These are phyloP conservation scores for Colletotrichum sp. DNA, from an alignment of 2,329 filamentous ascomycete species.

Conservation along the genomic window DNA sequence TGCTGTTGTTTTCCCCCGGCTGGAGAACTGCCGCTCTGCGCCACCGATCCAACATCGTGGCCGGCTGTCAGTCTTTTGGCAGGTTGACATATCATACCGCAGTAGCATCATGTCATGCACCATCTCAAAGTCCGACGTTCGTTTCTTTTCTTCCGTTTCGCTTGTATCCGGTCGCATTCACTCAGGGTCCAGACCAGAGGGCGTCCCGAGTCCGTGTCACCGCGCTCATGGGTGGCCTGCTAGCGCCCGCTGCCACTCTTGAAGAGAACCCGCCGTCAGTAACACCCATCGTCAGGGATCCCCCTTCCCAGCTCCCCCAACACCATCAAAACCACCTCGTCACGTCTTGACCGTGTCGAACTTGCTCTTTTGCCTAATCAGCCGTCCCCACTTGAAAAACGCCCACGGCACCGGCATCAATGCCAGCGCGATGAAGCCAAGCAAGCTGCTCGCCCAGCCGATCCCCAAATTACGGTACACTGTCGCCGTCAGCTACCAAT, in stretches of 20 bases:
- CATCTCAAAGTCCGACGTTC: fast-evolving
- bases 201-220: not conserved
- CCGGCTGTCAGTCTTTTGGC: not conserved
- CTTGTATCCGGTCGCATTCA: not conserved
- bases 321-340: conserved; percentile 24
- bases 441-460: conserved; percentile 50
- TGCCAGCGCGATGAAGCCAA: conserved; percentile 51
- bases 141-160: not conserved
- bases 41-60: not conserved
- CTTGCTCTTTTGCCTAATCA: conserved; percentile 42
- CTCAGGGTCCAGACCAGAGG: fast-evolving
- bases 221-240: not conserved
- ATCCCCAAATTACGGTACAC: conserved; percentile 51
- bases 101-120: fast-evolving
- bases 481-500: conserved; percentile 9
- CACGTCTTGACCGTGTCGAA: conserved; percentile 40
- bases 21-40: not conserved
- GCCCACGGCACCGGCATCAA: conserved; percentile 59
- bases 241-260: not conserved
- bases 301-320: not conserved
- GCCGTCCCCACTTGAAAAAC: conserved; percentile 53
- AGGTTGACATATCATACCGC: not conserved
- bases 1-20: no score
- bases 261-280: not conserved
- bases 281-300: not conserved